Conservation (phyloP, 768 basidiomycete species). For the Hericium coralloides region DNA sequence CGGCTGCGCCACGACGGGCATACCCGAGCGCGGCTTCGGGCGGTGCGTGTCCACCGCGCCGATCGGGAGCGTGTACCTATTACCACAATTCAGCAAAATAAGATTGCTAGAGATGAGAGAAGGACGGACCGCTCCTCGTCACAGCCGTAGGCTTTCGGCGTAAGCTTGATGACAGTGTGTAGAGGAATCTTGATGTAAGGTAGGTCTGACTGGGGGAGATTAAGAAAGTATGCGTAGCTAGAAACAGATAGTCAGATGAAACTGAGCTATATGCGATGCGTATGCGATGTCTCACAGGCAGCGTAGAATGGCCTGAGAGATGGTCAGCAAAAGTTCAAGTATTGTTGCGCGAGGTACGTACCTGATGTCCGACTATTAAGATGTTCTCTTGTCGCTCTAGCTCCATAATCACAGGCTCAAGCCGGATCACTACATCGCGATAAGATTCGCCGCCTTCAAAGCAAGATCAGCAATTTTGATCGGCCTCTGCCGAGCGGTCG, state of each 20-base stretch:
- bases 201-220: conserved; percentile 84
- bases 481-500: not conserved
- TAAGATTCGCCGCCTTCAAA: conserved; percentile 81
- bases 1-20: conserved; percentile 3
- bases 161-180: conserved; percentile 97
- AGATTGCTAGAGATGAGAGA: too few species aligned
- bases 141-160: conserved; percentile 97
- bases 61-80: conserved; percentile 83
- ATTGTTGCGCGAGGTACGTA: conserved; percentile 11
- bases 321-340: conserved; percentile 3
- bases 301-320: conserved; percentile 58
- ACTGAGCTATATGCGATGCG: not conserved
- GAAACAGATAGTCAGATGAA: not conserved
- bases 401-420: conserved; percentile 99
- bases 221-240: conserved; percentile 96
- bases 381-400: conserved; percentile 97
- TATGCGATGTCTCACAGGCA: conserved; percentile 45
- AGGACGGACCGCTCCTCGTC: conserved; percentile 78
- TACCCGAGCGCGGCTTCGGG: conserved; percentile 34
- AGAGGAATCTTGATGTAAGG: conserved; percentile 97
- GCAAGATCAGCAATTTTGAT: not conserved
- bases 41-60: conserved; percentile 92
- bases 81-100: not conserved
- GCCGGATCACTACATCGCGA: conserved; percentile 87
- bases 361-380: conserved; percentile 93